Conservation (phyloP, 163 green algal species). For the Chloroidium sp. region DNA sequence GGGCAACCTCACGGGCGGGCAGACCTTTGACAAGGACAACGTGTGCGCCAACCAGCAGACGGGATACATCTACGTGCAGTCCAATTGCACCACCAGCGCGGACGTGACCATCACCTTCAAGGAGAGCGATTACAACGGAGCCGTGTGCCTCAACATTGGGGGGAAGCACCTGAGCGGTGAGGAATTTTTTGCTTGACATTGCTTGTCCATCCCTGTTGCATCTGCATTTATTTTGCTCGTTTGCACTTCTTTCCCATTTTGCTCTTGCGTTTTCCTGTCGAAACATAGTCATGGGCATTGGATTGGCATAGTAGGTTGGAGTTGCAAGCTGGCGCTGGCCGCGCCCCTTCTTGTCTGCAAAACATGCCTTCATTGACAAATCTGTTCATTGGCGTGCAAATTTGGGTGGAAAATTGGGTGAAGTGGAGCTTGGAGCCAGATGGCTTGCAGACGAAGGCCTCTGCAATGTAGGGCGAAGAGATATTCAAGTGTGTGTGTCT, state of each 20-base stretch:
- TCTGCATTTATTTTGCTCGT: neutral
- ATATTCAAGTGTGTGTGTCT: neutral
- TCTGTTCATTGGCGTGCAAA: neutral
- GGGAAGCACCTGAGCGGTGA: neutral
- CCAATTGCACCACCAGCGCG: slow-evolving; percentile 1
- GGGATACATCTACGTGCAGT: slow-evolving; percentile 4
- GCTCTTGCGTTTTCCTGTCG: neutral
- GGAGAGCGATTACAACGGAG: neutral
- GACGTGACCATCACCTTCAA: neutral
- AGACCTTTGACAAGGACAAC: neutral
- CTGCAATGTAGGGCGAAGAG: neutral
- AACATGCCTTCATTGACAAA: neutral
- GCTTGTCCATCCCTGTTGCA: neutral
- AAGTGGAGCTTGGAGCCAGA: neutral
- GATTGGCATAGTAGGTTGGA: neutral
- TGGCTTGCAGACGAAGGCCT: neutral
- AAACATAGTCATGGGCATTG: neutral
- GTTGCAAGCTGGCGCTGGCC: neutral
- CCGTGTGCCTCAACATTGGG: neutral
- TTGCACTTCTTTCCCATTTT: neutral
- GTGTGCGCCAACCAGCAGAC: neutral
- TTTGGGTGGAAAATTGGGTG: too few relatives aligned
- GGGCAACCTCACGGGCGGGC: neutral
- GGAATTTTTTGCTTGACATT: neutral
- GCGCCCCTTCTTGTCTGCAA: neutral